Conservation (phyloP, 139 green algal species). For the Pleodorina starrii region DNA sequence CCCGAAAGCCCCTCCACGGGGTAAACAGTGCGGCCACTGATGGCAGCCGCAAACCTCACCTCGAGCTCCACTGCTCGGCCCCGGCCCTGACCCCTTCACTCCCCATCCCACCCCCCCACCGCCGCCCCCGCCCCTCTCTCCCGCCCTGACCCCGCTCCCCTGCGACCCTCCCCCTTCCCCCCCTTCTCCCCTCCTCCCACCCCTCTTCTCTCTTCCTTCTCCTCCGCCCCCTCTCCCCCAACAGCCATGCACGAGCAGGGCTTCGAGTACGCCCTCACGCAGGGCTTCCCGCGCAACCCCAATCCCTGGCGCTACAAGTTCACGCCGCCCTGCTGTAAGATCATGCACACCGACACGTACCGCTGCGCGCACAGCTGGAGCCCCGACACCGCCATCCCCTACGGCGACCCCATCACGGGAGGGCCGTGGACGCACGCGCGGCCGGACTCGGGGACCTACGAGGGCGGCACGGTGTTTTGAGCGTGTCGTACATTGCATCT, state of each 20-base stretch:
- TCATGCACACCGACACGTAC: conserved; percentile 64
- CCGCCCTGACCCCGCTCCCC: background rate
- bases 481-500: no score
- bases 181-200: background rate
- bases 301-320: conserved; percentile 68
- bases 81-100: no score
- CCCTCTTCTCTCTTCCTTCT: background rate
- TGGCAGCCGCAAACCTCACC: no score
- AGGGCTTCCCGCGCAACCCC: conserved; percentile 59
- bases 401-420: conserved; percentile 57
- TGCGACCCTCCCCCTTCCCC: background rate
- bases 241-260: conserved; percentile 64
- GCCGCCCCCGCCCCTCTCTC: no score
- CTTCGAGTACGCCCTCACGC: conserved; percentile 63
- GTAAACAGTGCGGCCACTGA: no score
- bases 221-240: background rate
- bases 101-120: no score
- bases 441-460: conserved; percentile 55
- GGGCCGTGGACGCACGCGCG: conserved; percentile 43
- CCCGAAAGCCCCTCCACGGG: no score
- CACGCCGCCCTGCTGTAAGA: conserved; percentile 58
- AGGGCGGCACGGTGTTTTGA: conserved; percentile 54
- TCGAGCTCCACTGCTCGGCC: no score
- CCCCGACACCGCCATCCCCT: conserved; percentile 58
- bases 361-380: conserved; percentile 59